These are phyloP conservation scores for Colletotrichum orchidophilum DNA, from an alignment of 2,329 filamentous ascomycete genomes.

Conservation along the genomic window DNA sequence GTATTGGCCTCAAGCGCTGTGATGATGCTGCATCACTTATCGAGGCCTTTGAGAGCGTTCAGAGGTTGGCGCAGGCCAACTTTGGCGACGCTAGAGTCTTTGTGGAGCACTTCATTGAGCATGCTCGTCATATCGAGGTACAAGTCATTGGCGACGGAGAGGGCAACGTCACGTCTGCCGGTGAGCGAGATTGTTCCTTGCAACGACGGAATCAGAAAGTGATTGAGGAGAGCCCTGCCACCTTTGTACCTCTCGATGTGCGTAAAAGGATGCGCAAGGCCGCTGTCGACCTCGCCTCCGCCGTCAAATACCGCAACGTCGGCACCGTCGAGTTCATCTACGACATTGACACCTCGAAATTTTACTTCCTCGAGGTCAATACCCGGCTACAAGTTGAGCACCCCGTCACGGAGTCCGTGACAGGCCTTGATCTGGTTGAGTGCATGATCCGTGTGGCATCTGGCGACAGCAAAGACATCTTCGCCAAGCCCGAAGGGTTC, in stretches of 20 bases:
- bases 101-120: constrained; percentile 52
- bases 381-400: constrained; percentile 60
- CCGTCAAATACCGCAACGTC: constrained; percentile 50
- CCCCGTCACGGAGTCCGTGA: constrained; percentile 50
- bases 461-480: constrained; percentile 51
- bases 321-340: constrained; percentile 58
- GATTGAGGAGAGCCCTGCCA: constrained; percentile 56
- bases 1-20: constrained; percentile 53
- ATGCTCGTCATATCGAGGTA: constrained; percentile 57
- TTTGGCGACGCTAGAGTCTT: constrained; percentile 54
- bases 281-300: constrained; percentile 47
- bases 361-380: constrained; percentile 60
- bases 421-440: constrained; percentile 49
- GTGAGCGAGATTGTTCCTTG: constrained; percentile 61
- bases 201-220: constrained; percentile 63
- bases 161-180: constrained; percentile 50
- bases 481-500: constrained; percentile 20
- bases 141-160: constrained; percentile 58
- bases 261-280: constrained; percentile 46
- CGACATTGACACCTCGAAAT: constrained; percentile 47
- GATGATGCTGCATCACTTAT: constrained; percentile 41
- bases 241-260: constrained; percentile 42
- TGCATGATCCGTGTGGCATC: constrained; percentile 46
- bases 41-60: constrained; percentile 47
- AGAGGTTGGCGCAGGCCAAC: constrained; percentile 49